These are phyloP conservation scores for Globisporangium solare DNA, from an alignment of 352 stramenopile genomes.

Conservation along the genomic window DNA sequence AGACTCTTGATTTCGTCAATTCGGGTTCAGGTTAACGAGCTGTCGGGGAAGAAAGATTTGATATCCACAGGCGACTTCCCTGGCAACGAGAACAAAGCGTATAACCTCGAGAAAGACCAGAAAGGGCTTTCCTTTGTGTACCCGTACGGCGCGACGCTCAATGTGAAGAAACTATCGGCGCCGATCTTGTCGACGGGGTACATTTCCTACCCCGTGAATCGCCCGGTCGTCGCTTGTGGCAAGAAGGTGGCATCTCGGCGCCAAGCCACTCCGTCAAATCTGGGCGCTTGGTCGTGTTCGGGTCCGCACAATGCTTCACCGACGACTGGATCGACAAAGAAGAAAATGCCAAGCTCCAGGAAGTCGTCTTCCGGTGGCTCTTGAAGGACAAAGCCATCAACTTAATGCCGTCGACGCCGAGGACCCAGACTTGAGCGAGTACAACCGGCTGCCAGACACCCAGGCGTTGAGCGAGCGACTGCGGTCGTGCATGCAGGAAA, in stretches of 20 bases:
- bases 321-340: conserved; percentile 96
- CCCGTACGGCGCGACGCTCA: conserved; percentile 92
- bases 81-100: conserved; percentile 29
- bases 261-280: conserved; percentile 47
- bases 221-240: conserved; percentile 89
- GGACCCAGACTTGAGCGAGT: conserved; percentile 87
- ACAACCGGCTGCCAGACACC: conserved; percentile 91
- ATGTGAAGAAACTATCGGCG: conserved; percentile 87
- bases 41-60: conserved; percentile 63
- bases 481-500: conserved; percentile 94
- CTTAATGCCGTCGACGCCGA: conserved; percentile 66
- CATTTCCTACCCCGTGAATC: conserved; percentile 95
- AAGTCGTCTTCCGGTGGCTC: conserved; percentile 93
- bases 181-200: conserved; percentile 89
- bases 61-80: conserved; percentile 24
- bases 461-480: conserved; percentile 90
- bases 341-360: conserved; percentile 90
- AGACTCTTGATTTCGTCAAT: too few relatives aligned
- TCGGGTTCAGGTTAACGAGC: conserved; percentile 37
- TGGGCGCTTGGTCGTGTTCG: conserved; percentile 85
- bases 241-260: conserved; percentile 65
- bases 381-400: conserved; percentile 78
- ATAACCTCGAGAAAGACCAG: conserved; percentile 74
- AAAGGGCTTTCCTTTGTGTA: conserved; percentile 93
- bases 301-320: conserved; percentile 90